phyloP scores from a whole-genome alignment of 371 early-diverging fungal genomes.

The Blakeslea trispora region DNA sequence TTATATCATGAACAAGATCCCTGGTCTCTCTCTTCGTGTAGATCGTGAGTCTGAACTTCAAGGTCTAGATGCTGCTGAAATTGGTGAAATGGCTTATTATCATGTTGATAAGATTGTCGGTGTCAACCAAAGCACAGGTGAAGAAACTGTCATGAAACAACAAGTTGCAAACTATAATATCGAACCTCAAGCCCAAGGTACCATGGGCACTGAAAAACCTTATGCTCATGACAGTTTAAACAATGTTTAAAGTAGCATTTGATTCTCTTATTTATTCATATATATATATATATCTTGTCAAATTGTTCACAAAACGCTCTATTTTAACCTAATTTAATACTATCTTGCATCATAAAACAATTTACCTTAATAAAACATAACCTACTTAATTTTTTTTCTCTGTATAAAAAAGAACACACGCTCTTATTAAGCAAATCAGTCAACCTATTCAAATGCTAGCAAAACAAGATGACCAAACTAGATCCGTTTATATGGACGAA shows the following conservation, averaged over 20 bases:
- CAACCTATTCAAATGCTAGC: no score
- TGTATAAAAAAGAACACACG: no score
- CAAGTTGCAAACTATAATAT: constrained; percentile 32
- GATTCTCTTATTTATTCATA: not conserved
- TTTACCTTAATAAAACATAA: no score
- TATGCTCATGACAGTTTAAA: constrained; percentile 22
- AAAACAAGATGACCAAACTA: no score
- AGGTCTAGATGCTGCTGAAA: constrained; percentile 78
- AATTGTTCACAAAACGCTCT: no score
- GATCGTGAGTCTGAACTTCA: constrained; percentile 67
- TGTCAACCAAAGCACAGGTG: constrained; percentile 39
- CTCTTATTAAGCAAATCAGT: no score
- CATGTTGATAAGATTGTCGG: constrained; percentile 50
- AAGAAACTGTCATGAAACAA: constrained; percentile 41
- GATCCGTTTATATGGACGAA: no score
- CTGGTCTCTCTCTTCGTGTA: constrained; percentile 76
- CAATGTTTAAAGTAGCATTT: constrained; percentile 14
- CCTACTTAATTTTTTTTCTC: no score
- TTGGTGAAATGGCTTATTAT: constrained; percentile 76
- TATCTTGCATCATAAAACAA: no score
- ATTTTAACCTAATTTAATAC: no score
- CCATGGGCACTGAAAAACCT: constrained; percentile 25
- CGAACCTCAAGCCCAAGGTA: constrained; percentile 27
- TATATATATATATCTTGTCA: no score
- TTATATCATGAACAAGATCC: constrained; percentile 77